A percentile compares a stretch with the other conserved stretches of the same genome.
phyloP scores from a whole-genome alignment of 2,329 filamentous ascomycete species.

The Sporothrix variecibatus region DNA sequence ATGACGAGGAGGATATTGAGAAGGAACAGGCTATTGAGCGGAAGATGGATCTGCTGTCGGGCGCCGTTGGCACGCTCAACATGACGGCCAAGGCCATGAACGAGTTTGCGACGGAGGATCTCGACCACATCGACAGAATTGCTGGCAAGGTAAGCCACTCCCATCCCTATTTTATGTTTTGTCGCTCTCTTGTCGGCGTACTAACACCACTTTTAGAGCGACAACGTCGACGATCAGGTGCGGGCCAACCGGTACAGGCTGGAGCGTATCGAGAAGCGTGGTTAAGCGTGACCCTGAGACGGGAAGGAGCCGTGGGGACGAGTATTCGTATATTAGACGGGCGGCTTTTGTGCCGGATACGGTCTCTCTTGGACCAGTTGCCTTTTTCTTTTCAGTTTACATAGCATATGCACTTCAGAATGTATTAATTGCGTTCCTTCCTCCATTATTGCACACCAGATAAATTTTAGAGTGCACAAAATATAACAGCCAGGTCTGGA shows the following conservation, averaged over 20 bases:
- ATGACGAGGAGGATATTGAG: conserved; percentile 32
- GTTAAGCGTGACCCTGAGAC: neutral
- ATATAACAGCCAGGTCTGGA: neutral
- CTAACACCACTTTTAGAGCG: conserved; percentile 58
- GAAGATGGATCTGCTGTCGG: conserved; percentile 65
- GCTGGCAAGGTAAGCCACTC: conserved; percentile 66
- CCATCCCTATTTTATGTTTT: neutral
- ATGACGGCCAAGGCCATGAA: conserved; percentile 37
- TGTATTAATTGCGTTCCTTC: neutral
- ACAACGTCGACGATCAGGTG: conserved; percentile 79
- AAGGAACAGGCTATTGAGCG: conserved; percentile 55
- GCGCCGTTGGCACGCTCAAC: conserved; percentile 71
- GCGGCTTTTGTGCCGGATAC: neutral
- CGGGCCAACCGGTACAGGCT: conserved; percentile 61
- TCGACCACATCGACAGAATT: conserved; percentile 72
- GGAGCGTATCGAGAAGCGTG: conserved; percentile 29
- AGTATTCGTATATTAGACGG: neutral
- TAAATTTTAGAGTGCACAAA: neutral
- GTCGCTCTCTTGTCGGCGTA: neutral
- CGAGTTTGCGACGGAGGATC: conserved; percentile 66
- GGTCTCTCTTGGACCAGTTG: neutral
- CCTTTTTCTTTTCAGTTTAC: neutral
- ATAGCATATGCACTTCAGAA: conserved; percentile 14
- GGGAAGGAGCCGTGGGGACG: neutral
- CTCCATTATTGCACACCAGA: neutral